A percentile compares a stretch with the other conserved stretches of the same genome.
Conservation (phyloP, 306 rosid genomes). For the Cucumis melo region DNA sequence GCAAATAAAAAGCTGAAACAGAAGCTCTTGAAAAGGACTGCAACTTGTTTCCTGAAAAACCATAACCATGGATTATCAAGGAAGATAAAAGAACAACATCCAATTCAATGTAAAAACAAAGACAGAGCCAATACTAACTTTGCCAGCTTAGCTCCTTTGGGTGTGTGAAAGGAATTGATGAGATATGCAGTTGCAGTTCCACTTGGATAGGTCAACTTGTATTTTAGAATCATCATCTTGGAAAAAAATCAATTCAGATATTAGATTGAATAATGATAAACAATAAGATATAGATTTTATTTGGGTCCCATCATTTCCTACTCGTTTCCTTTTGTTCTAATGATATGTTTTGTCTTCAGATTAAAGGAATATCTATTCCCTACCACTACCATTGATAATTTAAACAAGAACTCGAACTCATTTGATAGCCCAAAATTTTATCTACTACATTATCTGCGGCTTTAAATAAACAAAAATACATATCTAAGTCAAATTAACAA, state of each 20-base stretch:
- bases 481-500: not conserved
- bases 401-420: not conserved
- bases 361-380: not conserved
- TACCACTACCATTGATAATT: not conserved
- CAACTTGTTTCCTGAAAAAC: slow-evolving; percentile 46
- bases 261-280: not conserved
- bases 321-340: not conserved
- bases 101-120: not conserved
- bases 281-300: not conserved
- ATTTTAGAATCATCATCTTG: slow-evolving; percentile 56
- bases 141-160: slow-evolving; percentile 69
- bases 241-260: not conserved
- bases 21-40: slow-evolving; percentile 46
- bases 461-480: not conserved
- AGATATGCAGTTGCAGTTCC: slow-evolving; percentile 84
- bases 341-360: not conserved
- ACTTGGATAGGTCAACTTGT: slow-evolving; percentile 68
- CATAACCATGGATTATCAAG: not conserved
- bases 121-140: slow-evolving; percentile 23
- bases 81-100: not conserved
- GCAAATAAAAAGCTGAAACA: slow-evolving; percentile 42
- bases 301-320: not conserved
- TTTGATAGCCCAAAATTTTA: not conserved
- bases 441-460: not conserved
- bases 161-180: slow-evolving; percentile 70